phyloP scores from a whole-genome alignment of 108 stramenopile species.

The Parietichytrium sp. region DNA sequence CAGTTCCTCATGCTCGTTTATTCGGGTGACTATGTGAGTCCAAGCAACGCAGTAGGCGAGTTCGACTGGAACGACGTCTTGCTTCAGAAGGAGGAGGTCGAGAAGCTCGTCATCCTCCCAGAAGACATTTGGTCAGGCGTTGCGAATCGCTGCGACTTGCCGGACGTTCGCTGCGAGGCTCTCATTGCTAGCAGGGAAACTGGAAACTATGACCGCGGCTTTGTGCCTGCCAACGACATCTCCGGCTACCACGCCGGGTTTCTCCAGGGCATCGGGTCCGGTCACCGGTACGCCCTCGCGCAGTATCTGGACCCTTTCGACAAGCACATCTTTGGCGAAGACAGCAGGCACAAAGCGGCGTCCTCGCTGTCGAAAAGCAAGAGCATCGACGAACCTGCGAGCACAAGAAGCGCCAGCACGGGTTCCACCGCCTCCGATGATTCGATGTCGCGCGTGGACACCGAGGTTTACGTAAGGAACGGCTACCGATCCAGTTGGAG shows the following conservation, averaged over 20 bases:
- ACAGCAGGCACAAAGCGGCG: too few species aligned
- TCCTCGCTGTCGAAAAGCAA: too few species aligned
- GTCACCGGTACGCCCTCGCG: slow-evolving; percentile 4
- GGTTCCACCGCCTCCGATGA: too few species aligned
- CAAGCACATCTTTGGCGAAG: background rate
- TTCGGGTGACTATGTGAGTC: slow-evolving; percentile 12
- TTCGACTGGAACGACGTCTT: background rate
- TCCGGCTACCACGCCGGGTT: background rate
- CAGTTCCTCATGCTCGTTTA: slow-evolving; percentile 36
- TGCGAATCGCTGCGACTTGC: background rate
- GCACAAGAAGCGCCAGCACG: too few species aligned
- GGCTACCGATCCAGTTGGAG: too few species aligned
- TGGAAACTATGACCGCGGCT: background rate
- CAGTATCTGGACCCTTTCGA: slow-evolving; percentile 31
- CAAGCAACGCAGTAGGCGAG: too few species aligned
- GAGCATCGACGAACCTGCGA: too few species aligned
- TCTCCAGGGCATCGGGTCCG: background rate
- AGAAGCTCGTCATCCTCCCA: background rate
- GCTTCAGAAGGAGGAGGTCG: slow-evolving; percentile 27
- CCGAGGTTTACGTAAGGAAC: too few species aligned
- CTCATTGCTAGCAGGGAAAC: background rate
- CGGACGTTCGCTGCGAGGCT: background rate
- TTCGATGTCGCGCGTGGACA: too few species aligned
- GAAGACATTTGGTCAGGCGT: background rate
- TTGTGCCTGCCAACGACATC: background rate